Conservation (phyloP, 2,329 filamentous ascomycete species). For the Penicillium sp. region DNA sequence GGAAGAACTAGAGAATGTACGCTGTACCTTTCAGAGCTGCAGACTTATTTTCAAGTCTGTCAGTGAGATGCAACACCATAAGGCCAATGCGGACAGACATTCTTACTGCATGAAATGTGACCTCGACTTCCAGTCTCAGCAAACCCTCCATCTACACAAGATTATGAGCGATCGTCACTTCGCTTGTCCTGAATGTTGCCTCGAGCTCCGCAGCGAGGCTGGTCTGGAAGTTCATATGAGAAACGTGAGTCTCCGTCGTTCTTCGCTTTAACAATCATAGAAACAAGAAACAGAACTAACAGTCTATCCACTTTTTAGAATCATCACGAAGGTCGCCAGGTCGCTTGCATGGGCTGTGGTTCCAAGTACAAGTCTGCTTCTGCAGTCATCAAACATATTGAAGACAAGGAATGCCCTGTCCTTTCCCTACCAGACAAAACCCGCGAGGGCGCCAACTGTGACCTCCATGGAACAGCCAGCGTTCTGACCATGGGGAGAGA, state of each 20-base stretch:
- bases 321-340: constrained; percentile 50
- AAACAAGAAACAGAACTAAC: background rate
- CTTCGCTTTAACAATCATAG: background rate
- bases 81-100: constrained; percentile 41
- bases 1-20: constrained; percentile 21
- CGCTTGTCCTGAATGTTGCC: constrained; percentile 56
- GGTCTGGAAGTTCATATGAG: constrained; percentile 55
- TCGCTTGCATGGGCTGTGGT: constrained; percentile 51
- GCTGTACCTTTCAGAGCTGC: constrained; percentile 50
- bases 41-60: constrained; percentile 44
- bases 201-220: constrained; percentile 54
- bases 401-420: constrained; percentile 49
- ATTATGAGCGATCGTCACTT: constrained; percentile 48
- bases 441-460: background rate
- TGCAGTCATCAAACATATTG: constrained; percentile 54
- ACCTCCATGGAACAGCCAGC: background rate
- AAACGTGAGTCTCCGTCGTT: constrained; percentile 38
- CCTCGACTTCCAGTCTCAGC: constrained; percentile 47
- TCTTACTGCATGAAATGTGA: constrained; percentile 45
- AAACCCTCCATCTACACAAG: constrained; percentile 50
- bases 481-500: background rate
- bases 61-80: constrained; percentile 53
- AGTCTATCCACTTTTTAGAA: constrained; percentile 32
- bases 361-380: constrained; percentile 49
- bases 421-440: constrained; percentile 46